phyloP scores from a whole-genome alignment of 352 stramenopile genomes.

The Globisporangium megalacanthum region DNA sequence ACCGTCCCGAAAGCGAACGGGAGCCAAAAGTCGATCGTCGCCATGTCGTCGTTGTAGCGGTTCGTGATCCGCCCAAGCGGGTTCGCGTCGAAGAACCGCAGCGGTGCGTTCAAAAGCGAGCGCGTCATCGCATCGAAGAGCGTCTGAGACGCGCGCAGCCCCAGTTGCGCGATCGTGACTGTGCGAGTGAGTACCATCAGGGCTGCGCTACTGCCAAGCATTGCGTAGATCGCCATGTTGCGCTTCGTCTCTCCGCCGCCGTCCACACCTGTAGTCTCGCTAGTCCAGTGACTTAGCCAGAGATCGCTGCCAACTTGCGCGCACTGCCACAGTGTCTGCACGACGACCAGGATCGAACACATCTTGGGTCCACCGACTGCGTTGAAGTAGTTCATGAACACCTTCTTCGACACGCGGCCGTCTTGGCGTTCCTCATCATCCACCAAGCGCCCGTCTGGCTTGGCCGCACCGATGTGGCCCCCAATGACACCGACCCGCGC shows the following conservation, averaged over 20 bases:
- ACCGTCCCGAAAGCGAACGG: slow-evolving; percentile 14
- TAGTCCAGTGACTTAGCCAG: slow-evolving; percentile 23
- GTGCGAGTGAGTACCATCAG: slow-evolving; percentile 25
- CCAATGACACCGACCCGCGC: not conserved
- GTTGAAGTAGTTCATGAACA: slow-evolving; percentile 36
- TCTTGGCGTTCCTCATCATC: slow-evolving; percentile 31
- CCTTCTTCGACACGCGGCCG: slow-evolving; percentile 26
- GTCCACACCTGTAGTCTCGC: not conserved
- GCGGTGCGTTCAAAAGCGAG: slow-evolving; percentile 67
- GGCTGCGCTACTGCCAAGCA: slow-evolving; percentile 7
- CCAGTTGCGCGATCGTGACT: slow-evolving; percentile 16
- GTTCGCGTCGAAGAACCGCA: slow-evolving; percentile 89
- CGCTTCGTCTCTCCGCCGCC: not conserved
- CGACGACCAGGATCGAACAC: slow-evolving; percentile 2
- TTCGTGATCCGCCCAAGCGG: slow-evolving; percentile 82
- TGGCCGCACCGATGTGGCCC: not conserved
- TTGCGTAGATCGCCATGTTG: slow-evolving; percentile 23
- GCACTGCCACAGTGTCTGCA: slow-evolving; percentile 18
- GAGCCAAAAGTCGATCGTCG: slow-evolving; percentile 73
- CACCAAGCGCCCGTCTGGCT: slow-evolving; percentile 17
- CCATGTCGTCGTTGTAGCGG: slow-evolving; percentile 81
- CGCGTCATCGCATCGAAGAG: slow-evolving; percentile 76
- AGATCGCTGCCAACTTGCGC: slow-evolving; percentile 22
- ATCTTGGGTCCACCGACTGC: slow-evolving; percentile 21
- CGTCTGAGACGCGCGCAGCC: slow-evolving; percentile 21